A percentile compares a stretch with the other conserved stretches of the same genome.
Conservation (phyloP, 352 stramenopile genomes). For the Discostella stelligera region DNA sequence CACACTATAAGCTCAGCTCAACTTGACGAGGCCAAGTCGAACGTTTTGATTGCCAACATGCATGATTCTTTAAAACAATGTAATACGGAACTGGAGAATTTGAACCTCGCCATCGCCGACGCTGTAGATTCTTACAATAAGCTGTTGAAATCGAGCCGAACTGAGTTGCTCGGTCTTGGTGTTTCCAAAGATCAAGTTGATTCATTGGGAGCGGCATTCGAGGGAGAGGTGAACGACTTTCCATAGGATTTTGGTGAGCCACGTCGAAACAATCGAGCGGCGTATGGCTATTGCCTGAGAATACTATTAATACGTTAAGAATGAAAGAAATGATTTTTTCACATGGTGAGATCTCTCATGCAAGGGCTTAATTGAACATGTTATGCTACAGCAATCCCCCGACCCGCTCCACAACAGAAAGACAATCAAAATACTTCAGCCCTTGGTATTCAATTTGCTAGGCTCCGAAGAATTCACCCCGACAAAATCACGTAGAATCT, state of each 20-base stretch:
- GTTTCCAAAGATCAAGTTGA: constrained; percentile 11
- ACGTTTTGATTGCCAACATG: constrained; percentile 17
- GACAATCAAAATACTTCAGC: constrained; percentile 18
- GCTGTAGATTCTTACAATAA: constrained; percentile 18
- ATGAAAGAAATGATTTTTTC: background rate
- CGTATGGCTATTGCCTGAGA: too few relatives aligned
- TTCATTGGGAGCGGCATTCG: background rate
- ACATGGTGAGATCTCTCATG: background rate
- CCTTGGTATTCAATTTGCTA: constrained; percentile 43
- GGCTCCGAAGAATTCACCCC: constrained; percentile 39
- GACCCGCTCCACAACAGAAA: background rate
- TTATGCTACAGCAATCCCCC: background rate
- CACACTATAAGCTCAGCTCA: constrained; percentile 32
- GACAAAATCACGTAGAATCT: constrained; percentile 82
- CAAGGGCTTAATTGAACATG: background rate
- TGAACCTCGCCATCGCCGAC: constrained; percentile 16
- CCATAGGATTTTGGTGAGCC: too few relatives aligned
- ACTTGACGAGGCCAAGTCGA: constrained; percentile 17
- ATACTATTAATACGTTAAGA: too few relatives aligned
- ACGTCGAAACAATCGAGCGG: too few relatives aligned
- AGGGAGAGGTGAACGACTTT: background rate
- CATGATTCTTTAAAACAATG: constrained; percentile 26
- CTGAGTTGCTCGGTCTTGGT: constrained; percentile 4
- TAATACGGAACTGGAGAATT: constrained; percentile 20
- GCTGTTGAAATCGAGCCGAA: constrained; percentile 8